Evolutionary conservation across 495 filamentous ascomycete species (phyloP).

Genomic region (Aspergillus bridgeri): DNA sequence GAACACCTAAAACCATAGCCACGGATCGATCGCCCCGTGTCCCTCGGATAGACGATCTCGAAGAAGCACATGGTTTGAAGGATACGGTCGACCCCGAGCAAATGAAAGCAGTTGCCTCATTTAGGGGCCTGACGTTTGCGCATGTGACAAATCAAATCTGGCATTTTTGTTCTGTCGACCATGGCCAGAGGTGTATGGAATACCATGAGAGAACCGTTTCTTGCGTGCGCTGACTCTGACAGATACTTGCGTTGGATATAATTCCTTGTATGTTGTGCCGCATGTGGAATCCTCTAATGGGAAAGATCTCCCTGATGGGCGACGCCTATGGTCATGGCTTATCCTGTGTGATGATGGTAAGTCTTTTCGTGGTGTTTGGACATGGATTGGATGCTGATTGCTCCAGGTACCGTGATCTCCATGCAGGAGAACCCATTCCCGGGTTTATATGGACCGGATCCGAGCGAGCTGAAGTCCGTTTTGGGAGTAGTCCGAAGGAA

Average conservation of each 20-base stretch:
- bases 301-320: constrained; percentile 56
- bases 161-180: constrained; percentile 63
- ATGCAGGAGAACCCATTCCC: constrained; percentile 70
- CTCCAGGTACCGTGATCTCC: constrained; percentile 65
- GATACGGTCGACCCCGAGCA: constrained; percentile 22
- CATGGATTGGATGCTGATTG: constrained; percentile 6
- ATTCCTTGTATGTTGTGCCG: constrained; percentile 64
- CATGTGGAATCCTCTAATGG: constrained; percentile 30
- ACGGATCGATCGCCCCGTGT: constrained; percentile 7
- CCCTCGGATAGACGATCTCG: constrained; percentile 27
- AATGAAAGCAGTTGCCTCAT: constrained; percentile 23
- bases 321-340: constrained; percentile 73
- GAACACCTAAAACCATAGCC: constrained; percentile 14
- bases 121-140: constrained; percentile 35
- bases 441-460: constrained; percentile 22
- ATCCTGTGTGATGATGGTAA: constrained; percentile 75
- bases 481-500: constrained; percentile 63
- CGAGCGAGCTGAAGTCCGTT: constrained; percentile 33
- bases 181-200: constrained; percentile 51
- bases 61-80: constrained; percentile 31
- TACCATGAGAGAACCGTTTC: background rate
- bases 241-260: constrained; percentile 82
- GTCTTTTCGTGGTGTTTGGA: constrained; percentile 7
- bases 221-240: constrained; percentile 11
- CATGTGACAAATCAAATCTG: constrained; percentile 59